phyloP scores from a whole-genome alignment of 306 rosid genomes.

The Ziziphus jujuba region DNA sequence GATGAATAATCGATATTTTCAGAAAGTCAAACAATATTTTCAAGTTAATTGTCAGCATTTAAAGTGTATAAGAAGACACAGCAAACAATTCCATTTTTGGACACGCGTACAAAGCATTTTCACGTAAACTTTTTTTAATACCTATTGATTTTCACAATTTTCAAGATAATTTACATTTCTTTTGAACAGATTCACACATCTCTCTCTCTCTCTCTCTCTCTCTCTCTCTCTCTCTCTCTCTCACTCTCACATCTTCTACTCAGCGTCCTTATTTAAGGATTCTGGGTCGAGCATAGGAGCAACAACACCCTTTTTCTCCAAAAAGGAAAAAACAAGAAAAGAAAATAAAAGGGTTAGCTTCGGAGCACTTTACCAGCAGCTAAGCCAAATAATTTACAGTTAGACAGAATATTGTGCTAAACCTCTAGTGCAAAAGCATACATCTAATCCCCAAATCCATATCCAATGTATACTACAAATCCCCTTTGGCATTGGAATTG shows the following conservation, averaged over 20 bases:
- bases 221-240: neutral
- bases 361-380: neutral
- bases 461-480: neutral
- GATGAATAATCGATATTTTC: no score
- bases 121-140: neutral
- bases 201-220: neutral
- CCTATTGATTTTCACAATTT: neutral
- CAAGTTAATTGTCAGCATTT: no score
- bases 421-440: neutral
- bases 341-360: neutral
- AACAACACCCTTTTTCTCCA: neutral
- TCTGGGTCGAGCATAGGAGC: neutral
- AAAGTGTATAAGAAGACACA: no score
- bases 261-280: constrained; percentile 2
- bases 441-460: neutral
- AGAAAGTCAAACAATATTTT: no score
- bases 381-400: neutral
- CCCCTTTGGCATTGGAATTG: constrained; percentile 6
- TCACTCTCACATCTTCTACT: neutral
- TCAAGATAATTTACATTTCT: neutral
- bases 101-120: neutral
- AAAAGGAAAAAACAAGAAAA: neutral
- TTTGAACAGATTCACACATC: neutral
- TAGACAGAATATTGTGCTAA: neutral
- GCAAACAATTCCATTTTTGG: neutral